Evolutionary conservation across 768 basidiomycete species (phyloP), one percentile per base, ranked within the genome.

Genomic region (Clitopilus passeckerianus): DNA sequence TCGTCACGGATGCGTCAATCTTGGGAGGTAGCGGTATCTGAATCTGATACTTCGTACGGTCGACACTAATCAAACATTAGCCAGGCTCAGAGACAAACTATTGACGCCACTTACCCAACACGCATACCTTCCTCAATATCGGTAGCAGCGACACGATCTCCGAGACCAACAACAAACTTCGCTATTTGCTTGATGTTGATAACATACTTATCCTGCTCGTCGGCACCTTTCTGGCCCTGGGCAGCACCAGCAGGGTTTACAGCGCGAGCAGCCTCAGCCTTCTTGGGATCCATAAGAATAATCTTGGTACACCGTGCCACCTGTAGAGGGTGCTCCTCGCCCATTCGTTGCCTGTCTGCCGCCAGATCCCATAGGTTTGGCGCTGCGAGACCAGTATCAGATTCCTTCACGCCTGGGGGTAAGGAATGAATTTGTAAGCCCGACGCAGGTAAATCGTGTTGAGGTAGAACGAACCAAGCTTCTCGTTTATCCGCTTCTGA

Each of bases 91-190:
- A 34, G 23, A 24, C 18, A 41, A 33, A 18, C 7, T 53, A 12
- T 41, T 9, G 50, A 22, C 18, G n/a, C 12, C 15, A 78, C 92
- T 69, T 69, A 98, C 96, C 96, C 97, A 41, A 99, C 97, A 57
- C 97, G 89, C 97, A 99, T 99, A n/a, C 97, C 97, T 78, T 99
- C 97, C 72, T 99, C 97, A 57, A 99, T 95, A 77, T 99, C 97
- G 1, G 96, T 97, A 10, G 95, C 92, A 22, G 97, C 93, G 1
- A 99, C 95, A 43, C 94, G 89, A 65, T 99, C 97, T 18, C 95
- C 95, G 5, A 99, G 77, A 18, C 95, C 97, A 44, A 99, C 97
- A 9, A 99, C 97, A 70, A 98, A 98, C 75, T 99, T 99, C 8
- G 97, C 97, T 69, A 98, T 97, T 77, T 99, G 97, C 73, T 98